phyloP scores from a whole-genome alignment of 495 filamentous ascomycete genomes.

The Rostrohypoxylon terebratum region DNA sequence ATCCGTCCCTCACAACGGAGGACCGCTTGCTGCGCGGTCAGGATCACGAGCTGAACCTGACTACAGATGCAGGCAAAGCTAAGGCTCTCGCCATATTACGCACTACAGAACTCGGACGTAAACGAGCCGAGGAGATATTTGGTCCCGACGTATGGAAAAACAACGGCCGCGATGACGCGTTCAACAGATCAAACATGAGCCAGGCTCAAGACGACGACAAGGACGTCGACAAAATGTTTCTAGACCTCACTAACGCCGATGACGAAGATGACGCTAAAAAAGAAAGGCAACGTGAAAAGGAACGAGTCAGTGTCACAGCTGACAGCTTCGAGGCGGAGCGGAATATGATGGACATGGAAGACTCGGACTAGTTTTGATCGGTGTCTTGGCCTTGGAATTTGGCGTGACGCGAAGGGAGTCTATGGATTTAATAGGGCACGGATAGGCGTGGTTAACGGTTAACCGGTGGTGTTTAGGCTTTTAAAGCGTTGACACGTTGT shows the following conservation, averaged over 20 bases:
- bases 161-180: constrained; percentile 42
- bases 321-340: constrained; percentile 54
- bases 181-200: constrained; percentile 39
- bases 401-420: background rate
- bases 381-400: constrained; percentile 5
- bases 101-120: constrained; percentile 54
- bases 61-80: constrained; percentile 48
- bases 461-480: background rate
- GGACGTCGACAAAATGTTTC: constrained; percentile 64
- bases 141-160: constrained; percentile 54
- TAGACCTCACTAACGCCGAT: constrained; percentile 63
- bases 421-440: background rate
- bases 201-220: constrained; percentile 56
- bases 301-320: constrained; percentile 48
- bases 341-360: constrained; percentile 54
- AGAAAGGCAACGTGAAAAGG: constrained; percentile 42
- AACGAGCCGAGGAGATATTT: constrained; percentile 56
- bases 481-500: background rate
- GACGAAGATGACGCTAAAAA: constrained; percentile 59
- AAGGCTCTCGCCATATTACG: constrained; percentile 55
- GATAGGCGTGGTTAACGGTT: constrained; percentile 2
- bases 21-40: constrained; percentile 55
- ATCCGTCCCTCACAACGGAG: constrained; percentile 53
- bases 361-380: constrained; percentile 40
- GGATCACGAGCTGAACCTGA: constrained; percentile 51